A percentile compares a stretch with the other conserved stretches of the same genome.
Evolutionary conservation across 768 basidiomycete species (phyloP).

Genomic region (Calocybe indica): DNA sequence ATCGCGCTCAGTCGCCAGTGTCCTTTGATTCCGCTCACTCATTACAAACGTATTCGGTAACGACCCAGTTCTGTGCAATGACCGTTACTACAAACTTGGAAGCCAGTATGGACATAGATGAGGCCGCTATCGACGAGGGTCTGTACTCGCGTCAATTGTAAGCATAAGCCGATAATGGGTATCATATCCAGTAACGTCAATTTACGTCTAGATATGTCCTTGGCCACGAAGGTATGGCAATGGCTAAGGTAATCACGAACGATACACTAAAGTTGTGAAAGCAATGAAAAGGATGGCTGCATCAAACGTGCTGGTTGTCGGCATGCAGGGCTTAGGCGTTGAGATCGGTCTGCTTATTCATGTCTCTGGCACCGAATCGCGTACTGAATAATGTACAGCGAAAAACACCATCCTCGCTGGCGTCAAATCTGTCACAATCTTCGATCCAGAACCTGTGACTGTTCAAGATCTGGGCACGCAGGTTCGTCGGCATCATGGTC

Average conservation of each 20-base stretch:
- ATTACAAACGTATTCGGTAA: slow-evolving; percentile 6
- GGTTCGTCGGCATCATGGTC: slow-evolving; percentile 35
- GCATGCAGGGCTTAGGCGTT: slow-evolving; percentile 86
- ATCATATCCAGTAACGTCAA: slow-evolving; percentile 1
- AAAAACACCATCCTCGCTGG: slow-evolving; percentile 95
- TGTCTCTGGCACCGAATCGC: slow-evolving; percentile 5
- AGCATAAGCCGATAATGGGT: slow-evolving; percentile 24
- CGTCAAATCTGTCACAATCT: slow-evolving; percentile 95
- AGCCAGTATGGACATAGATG: slow-evolving; percentile 78
- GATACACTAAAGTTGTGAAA: slow-evolving; percentile 24
- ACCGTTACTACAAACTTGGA: slow-evolving; percentile 30
- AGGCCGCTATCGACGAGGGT: slow-evolving; percentile 86
- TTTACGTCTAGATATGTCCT: slow-evolving; percentile 71
- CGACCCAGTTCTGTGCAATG: slow-evolving; percentile 17
- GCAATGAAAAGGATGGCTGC: slow-evolving; percentile 99
- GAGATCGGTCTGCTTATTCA: slow-evolving; percentile 64
- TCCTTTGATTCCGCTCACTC: slow-evolving; percentile 4
- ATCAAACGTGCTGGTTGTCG: slow-evolving; percentile 92
- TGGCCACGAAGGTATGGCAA: slow-evolving; percentile 81
- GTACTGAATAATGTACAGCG: slow-evolving; percentile 38
- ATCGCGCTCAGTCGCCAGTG: slow-evolving; percentile 1
- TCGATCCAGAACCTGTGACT: slow-evolving; percentile 84
- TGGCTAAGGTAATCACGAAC: neutral
- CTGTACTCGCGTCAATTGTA: slow-evolving; percentile 91
- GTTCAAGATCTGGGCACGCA: slow-evolving; percentile 92